Evolutionary conservation across 2,329 filamentous ascomycete genomes (phyloP), one percentile per base, ranked within the genome.

Genomic region (Aspergillus alliaceus): DNA sequence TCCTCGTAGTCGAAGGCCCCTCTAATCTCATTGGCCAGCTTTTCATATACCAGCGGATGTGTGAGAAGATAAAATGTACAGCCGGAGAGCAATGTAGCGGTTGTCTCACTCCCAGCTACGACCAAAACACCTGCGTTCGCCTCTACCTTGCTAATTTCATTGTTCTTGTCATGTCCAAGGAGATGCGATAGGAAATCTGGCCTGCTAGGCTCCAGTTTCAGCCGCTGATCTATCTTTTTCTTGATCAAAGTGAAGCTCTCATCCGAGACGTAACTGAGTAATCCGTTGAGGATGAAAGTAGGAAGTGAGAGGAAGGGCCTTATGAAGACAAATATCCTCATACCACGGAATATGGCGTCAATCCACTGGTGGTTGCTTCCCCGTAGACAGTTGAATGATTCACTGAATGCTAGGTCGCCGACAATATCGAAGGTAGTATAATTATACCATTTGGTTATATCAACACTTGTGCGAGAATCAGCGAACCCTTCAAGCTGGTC

Each of bases 11-110:
- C 6, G 34, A 66, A 68, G 14, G 59, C 9, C 6, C 14, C 34
- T 15, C 66, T 56, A 22, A 69, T 54, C 39, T 70, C 67, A 0
- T 59, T 15, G 1, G 57, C 24, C 4, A 68, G 37, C 29, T 42
- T 42, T 4, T 42, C 12, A 8, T 24, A 24, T 12, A 11, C 7
- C 4, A 20, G 6, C 11, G 39, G 39, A 24, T 42, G 6, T 12
- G 2, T 42, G 12, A 24, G 6, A 11, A 42, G 20, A 42, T 42
- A 42, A n/a, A 24, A 42, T 2, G 39, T 42, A 18, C 18, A 22
- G 2, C 39, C 39, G 6, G 39, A 42, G 5, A 42, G n/a, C 4
- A 24, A 4, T 11, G 39, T 42, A 25, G 39, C 39, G 20, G 39
- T 42, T 2, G 39, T 42, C 14, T 42, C 39, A 24, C 18, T 24